Evolutionary conservation across 768 basidiomycete genomes (phyloP).

Genomic region (Cystobasidium onofrii): DNA sequence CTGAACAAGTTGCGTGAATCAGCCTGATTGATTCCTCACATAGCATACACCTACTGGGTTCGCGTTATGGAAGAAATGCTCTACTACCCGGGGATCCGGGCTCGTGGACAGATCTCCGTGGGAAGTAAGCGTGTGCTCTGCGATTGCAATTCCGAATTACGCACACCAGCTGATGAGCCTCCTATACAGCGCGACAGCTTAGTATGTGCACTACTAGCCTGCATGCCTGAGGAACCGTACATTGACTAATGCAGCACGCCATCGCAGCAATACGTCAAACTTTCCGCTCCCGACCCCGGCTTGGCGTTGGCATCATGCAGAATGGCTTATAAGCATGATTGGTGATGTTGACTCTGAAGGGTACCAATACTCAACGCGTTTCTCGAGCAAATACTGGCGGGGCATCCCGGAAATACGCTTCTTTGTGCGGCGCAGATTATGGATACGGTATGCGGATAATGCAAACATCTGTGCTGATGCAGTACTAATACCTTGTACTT

Average conservation of each 20-base stretch:
- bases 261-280: not conserved
- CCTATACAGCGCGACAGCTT: not conserved
- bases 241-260: no score
- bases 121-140: not conserved
- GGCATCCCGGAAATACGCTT: slow-evolving; percentile 12
- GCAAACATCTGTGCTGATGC: not conserved
- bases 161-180: no score
- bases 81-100: not conserved
- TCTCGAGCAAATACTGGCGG: slow-evolving; percentile 16
- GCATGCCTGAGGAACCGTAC: no score
- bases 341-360: slow-evolving; percentile 29
- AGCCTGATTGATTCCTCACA: no score
- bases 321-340: slow-evolving; percentile 25
- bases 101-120: not conserved
- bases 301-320: slow-evolving; percentile 13
- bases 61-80: not conserved
- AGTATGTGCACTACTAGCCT: not conserved
- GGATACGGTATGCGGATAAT: slow-evolving; percentile 4
- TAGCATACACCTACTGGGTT: not conserved
- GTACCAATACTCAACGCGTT: slow-evolving; percentile 25
- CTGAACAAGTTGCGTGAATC: not conserved
- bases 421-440: slow-evolving; percentile 28
- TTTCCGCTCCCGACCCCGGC: slow-evolving; percentile 17
- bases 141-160: no score
- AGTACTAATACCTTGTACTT: not conserved